Evolutionary conservation across 1,284 basidiomycete species (phyloP).

Genomic region (Fomitopsis schrenkii): DNA sequence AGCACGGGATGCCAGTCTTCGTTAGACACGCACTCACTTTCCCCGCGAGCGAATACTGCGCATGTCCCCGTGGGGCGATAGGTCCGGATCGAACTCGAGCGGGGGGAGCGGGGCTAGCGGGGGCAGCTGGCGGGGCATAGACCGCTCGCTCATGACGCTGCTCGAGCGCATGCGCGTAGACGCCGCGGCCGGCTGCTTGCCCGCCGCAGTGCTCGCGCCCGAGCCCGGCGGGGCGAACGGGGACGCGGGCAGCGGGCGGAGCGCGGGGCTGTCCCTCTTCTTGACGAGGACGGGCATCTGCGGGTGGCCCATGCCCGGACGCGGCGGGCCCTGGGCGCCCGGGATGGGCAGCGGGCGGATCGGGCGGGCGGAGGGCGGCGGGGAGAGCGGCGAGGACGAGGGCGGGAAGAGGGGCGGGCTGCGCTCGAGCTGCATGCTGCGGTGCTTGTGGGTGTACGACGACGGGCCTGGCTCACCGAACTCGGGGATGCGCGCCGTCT

Average conservation of each 20-base stretch:
- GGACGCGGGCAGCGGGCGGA: conserved; percentile 21
- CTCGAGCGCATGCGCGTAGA: conserved; percentile 15
- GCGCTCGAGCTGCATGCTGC: background rate
- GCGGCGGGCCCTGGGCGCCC: conserved; percentile 4
- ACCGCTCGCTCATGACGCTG: conserved; percentile 18
- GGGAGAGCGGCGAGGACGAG: conserved; percentile 1
- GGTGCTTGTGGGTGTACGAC: background rate
- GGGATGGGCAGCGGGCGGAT: conserved; percentile 6
- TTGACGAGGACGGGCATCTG: conserved; percentile 16
- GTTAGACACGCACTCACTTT: background rate
- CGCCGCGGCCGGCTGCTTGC: conserved; percentile 6
- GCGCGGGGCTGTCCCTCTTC: conserved; percentile 21
- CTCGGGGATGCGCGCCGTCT: conserved; percentile 6
- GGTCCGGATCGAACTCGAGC: conserved; percentile 4
- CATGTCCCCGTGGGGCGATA: background rate
- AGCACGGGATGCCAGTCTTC: background rate
- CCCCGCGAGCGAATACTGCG: background rate
- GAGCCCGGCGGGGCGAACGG: conserved; percentile 13
- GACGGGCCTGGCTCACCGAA: conserved; percentile 6
- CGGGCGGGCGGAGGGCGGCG: conserved; percentile 1
- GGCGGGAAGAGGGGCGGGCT: background rate
- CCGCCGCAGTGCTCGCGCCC: background rate
- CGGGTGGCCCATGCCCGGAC: conserved; percentile 1
- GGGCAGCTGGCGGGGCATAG: conserved; percentile 18
- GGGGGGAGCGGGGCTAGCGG: conserved; percentile 20